Base-by-base conservation (phyloP, 306 rosid genomes). In the Castanopsis chinensis region DNA sequence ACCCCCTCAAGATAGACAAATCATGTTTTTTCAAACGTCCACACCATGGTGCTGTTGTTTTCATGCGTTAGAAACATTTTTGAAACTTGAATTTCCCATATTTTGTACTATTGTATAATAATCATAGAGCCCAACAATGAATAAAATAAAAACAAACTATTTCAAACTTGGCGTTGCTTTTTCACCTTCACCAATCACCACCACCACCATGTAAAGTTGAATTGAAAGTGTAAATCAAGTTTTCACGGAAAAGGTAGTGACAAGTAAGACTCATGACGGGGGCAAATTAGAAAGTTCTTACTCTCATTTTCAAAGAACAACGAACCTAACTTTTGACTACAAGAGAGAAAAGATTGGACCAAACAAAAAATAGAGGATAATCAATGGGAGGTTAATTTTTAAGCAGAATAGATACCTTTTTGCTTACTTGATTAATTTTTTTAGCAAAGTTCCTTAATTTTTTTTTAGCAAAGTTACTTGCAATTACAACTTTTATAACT, bases 321-420 rank as follows among this genome's bases (percentile, higher is more conserved):
- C 32, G 82, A 71, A 71, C 60, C 45, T 43, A 10, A 17, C 61
- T 25, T 49, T 70, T 78, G 77, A 78, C 27, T 71, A 21, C 9
- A 4, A 63, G 43, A 19, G 43, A n/a, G 43, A n/a, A 65, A 32
- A 65, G 23, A 33, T 8, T 65, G 23, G 51, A 25, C 10, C 68
- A 60, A 8, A 60, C 68, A 60, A 60, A 60, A 32, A 65, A 65
- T 65, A 21, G 13, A 65, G 49, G 67, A 33, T 6, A 5, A 17
- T 3, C 20, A 63, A 25, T 11, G 21, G 43, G 17, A 59, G 30
- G 25, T 37, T 37, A 8, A 37, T 35, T 35, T 35, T 35, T 35
- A 35, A 6, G 41, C 11, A 5, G 69, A 28, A 14, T 4, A 5
- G 20, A 27, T 18, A 13, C 37, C 69, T 8, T 28, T n/a, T 27